These are phyloP conservation scores for Triticum monococcum DNA, from an alignment of 176 grass and related monocot species.

Conservation along the genomic window DNA sequence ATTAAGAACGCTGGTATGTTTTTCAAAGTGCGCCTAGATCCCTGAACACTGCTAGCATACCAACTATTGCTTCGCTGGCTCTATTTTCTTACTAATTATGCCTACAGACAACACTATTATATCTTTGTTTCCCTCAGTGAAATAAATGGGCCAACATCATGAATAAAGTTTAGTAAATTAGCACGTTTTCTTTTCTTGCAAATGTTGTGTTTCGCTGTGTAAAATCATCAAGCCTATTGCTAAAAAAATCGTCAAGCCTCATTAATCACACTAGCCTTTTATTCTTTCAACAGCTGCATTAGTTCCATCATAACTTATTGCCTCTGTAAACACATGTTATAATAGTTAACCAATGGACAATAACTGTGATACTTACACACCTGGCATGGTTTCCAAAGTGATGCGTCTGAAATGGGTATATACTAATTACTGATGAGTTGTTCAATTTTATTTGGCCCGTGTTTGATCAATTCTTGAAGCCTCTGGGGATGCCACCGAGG, in stretches of 20 bases:
- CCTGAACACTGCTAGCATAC: too few species aligned
- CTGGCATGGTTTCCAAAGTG: background rate
- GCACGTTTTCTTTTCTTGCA: background rate
- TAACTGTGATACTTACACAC: background rate
- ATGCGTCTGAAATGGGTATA: conserved; percentile 1
- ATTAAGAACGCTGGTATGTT: too few species aligned
- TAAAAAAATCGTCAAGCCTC: background rate
- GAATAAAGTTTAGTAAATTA: too few species aligned
- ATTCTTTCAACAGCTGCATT: background rate
- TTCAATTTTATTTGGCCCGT: conserved; percentile 21
- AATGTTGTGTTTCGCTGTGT: background rate
- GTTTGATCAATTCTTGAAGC: conserved; percentile 39
- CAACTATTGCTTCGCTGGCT: too few species aligned
- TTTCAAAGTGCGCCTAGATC: too few species aligned
- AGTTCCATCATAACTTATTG: background rate
- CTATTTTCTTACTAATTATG: too few species aligned
- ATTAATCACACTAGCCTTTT: background rate
- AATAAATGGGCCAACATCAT: too few species aligned
- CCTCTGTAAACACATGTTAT: background rate
- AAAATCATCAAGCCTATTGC: background rate
- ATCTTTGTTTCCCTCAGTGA: too few species aligned
- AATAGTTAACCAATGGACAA: background rate
- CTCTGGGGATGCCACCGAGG: conserved; percentile 62
- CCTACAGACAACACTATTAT: too few species aligned
- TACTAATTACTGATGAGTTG: background rate